phyloP scores from a whole-genome alignment of 2,329 filamentous ascomycete species.

The Hypocreales sp. region DNA sequence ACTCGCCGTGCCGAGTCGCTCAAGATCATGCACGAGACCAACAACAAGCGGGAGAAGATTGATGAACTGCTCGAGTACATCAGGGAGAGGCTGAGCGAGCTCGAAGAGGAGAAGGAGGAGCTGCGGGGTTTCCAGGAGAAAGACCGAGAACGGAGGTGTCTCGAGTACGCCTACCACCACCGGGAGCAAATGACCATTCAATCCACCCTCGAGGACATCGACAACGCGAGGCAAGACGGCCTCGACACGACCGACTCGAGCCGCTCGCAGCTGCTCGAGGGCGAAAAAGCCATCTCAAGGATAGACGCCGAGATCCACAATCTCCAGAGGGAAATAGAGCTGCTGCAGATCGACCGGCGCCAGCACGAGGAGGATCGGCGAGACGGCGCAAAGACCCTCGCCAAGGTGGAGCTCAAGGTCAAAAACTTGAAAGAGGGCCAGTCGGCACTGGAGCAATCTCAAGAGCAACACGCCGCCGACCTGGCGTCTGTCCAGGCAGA shows the following conservation, averaged over 20 bases:
- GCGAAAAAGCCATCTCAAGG: slow-evolving; percentile 62
- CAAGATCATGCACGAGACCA: slow-evolving; percentile 94
- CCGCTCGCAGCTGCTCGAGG: slow-evolving; percentile 57
- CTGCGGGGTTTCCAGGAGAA: slow-evolving; percentile 88
- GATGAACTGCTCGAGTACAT: slow-evolving; percentile 87
- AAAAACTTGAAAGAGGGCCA: slow-evolving; percentile 76
- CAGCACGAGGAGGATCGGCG: slow-evolving; percentile 84
- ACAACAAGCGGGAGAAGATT: slow-evolving; percentile 87
- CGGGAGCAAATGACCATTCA: slow-evolving; percentile 72
- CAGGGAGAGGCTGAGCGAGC: slow-evolving; percentile 71
- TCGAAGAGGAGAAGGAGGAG: slow-evolving; percentile 96
- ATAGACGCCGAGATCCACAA: slow-evolving; percentile 69
- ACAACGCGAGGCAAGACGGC: slow-evolving; percentile 65
- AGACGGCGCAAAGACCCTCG: slow-evolving; percentile 62
- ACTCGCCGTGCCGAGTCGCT: slow-evolving; percentile 77
- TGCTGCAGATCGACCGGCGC: slow-evolving; percentile 68
- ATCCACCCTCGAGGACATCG: slow-evolving; percentile 65
- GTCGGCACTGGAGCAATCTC: slow-evolving; percentile 58
- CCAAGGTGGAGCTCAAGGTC: slow-evolving; percentile 73
- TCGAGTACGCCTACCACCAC: slow-evolving; percentile 90
- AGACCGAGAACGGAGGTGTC: slow-evolving; percentile 76
- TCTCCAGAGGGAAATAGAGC: slow-evolving; percentile 67
- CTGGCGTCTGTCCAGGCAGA: slow-evolving; percentile 56
- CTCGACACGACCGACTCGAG: slow-evolving; percentile 75
- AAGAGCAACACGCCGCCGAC: slow-evolving; percentile 54